Evolutionary conservation across 116 monocot genomes (phyloP), one percentile per base, ranked within the genome.

Genomic region (Papilionanthe hybrid): DNA sequence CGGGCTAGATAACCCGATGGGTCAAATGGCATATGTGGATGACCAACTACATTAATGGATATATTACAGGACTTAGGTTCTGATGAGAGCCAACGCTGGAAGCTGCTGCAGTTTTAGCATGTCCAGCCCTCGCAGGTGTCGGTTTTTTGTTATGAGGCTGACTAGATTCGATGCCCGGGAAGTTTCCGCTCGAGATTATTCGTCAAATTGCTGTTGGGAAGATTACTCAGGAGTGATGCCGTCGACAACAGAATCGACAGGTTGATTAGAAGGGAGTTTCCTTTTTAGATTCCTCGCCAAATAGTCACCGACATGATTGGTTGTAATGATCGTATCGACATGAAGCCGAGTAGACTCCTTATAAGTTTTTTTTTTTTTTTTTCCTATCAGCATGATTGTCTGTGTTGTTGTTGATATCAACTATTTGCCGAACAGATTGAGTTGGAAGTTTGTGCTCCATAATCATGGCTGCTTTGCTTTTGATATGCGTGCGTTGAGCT

Each of bases 251-350:
- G 82, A 30, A 67, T 71, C 58, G 42, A 45, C 9, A 0, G 71
- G 48, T 45, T 57, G 58, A 72, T 49, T 3, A n/a, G 56, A 23
- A 50, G 79, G 77, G 53, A 30, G 45, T 43, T 56, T 80, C 72
- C 74, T 78, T 72, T 83, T 84, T 50, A 58, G 74, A 15, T 13
- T 47, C 37, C 42, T 22, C 37, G n/a, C 71, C 32, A 49, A 37
- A 32, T 69, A 37, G 37, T 4, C 7, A n/a, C 13, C 1, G 18
- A 37, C 17, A 37, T 1, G 28, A 69, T 32, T 69, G 69, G 69
- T 32, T 25, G 69, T n/a, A 32, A 32, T 5, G 12, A 32, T 18
- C 15, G 69, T 5, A 4, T 32, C 15, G 30, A 4, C 68, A 30
- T 3, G 22, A 60, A n/a, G 9, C 20, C 7, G 60, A 60, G 23